Base-by-base conservation (phyloP, 331 rosid genomes). In the Quercus tomentella region DNA sequence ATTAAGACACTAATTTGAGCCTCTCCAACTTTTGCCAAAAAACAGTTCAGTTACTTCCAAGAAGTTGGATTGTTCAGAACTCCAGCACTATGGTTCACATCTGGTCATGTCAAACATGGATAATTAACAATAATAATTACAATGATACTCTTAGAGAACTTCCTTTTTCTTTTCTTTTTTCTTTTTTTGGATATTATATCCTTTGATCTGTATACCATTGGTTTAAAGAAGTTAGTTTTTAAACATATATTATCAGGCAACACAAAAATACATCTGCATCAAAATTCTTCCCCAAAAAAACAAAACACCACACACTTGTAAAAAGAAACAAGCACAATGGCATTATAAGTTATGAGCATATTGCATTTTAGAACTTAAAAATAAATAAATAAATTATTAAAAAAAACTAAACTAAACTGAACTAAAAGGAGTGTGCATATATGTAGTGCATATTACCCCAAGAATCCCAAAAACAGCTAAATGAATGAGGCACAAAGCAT, bases 391-490 rank as follows among this genome's bases (percentile, higher is more conserved):
- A 1, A 60, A 60, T 8, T 41, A 1, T 35, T 2, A 2, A 7
- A 37, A 37, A 37, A 37, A 7, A 7, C 1, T 3, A 62, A 26
- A 12, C 5, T 12, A 65, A 63, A 26, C 30, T 1, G 12, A 60
- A 23, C 33, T 23, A 60, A 61, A 51, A 72, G 60, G 26, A 17
- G 70, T 31, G 76, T 11, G 76, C 31, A 2, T 41, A 41, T 41
- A 41, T 41, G 8, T 41, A 8, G 45, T 41, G 45, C 45, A 68
- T 58, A 75, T 84, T 91, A 93, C 99, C 96, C 97, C 97, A 75
- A 95, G 90, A 88, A 95, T 95, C 28, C 99, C 99, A 82, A 92
- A 95, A 82, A 91, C 88, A 18, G 97, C 97, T 56, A 93, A 82
- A 49, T 89, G 97, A 80, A 76, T 61, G 75, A 95, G 92, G 81